These are phyloP conservation scores for Wallacemonas sp. DNA, from an alignment of 208 protist species.

Conservation along the genomic window DNA sequence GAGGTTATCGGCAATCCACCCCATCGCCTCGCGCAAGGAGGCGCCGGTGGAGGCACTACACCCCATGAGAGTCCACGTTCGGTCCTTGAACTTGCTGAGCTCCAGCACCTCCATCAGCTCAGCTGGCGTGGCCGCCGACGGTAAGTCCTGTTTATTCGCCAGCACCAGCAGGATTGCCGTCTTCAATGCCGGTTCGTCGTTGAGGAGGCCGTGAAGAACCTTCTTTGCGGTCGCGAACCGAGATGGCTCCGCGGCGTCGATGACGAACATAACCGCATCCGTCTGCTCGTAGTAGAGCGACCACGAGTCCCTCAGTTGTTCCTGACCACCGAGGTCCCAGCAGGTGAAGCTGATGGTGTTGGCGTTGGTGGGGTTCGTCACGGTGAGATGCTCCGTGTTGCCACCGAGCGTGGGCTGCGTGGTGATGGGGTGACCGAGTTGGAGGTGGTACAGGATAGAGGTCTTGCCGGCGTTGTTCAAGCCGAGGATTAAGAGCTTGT, in stretches of 20 bases:
- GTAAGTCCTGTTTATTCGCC: conserved; percentile 97
- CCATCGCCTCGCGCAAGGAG: conserved; percentile 90
- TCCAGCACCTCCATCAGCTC: conserved; percentile 86
- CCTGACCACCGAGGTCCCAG: conserved; percentile 97
- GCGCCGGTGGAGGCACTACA: conserved; percentile 92
- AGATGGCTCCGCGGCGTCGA: conserved; percentile 85
- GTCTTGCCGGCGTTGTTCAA: conserved; percentile 98
- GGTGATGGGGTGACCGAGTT: conserved; percentile 95
- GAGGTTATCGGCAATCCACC: conserved; percentile 89
- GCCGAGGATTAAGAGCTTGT: conserved; percentile 94
- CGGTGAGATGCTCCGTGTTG: conserved; percentile 96
- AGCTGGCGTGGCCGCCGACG: conserved; percentile 67
- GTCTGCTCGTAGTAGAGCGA: conserved; percentile 97
- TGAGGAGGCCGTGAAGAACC: conserved; percentile 86
- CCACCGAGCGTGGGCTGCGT: conserved; percentile 98
- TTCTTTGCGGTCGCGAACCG: conserved; percentile 73
- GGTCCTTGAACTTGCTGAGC: conserved; percentile 84
- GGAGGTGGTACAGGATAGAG: conserved; percentile 98
- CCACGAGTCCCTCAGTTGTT: conserved; percentile 92
- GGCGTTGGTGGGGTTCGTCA: conserved; percentile 93
- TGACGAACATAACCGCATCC: conserved; percentile 92
- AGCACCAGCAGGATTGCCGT: conserved; percentile 91
- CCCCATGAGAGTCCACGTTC: conserved; percentile 94
- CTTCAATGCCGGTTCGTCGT: conserved; percentile 78
- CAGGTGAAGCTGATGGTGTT: conserved; percentile 92